Evolutionary conservation across 139 green algal genomes (phyloP), one percentile per base, ranked within the genome.

Genomic region (Volvox africanus): DNA sequence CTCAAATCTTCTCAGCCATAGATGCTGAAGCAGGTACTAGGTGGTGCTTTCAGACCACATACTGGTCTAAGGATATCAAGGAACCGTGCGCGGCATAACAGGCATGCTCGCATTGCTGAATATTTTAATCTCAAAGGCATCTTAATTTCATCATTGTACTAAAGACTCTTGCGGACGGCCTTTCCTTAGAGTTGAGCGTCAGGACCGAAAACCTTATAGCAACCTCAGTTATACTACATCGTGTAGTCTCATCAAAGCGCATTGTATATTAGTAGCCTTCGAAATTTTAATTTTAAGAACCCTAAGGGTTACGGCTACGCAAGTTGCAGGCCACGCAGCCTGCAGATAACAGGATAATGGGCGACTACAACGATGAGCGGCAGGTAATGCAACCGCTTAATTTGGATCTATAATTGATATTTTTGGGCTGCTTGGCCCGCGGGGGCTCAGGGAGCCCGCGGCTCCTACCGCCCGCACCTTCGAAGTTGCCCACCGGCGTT

Each of bases 121-220:
- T 55, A 55, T 9, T 55, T 55, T 55, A 14, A 55, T 5, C 44
- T 55, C 44, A 55, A 55, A 55, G 44, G 9, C 9, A 55, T 55
- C 9, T 55, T 55, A 9, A 55, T 55, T 55, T 5, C 9, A 55
- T 55, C 9, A 55, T 14, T 55, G 44, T 9, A 55, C 44, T 55
- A 55, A 55, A 14, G 67, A 14, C 3, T 75, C 3, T 2, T 26
- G 5, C 14, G 24, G 67, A 26, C 67, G 22, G 67, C 22, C 24
- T 14, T 26, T 75, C 67, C 67, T 75, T 28, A 28, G 22, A 26
- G 22, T 75, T 75, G 11, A 37, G 16, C 73, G 3, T 55, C 21
- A 33, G 50, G 19, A 81, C 75, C 75, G 75, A 55, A 81, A 81
- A 81, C 75, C 75, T 81, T 81, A 81, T 81, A 81, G 71, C 71